Evolutionary conservation across 1,284 basidiomycete species (phyloP), one percentile per base, ranked within the genome.

Genomic region (Boletus mariae): DNA sequence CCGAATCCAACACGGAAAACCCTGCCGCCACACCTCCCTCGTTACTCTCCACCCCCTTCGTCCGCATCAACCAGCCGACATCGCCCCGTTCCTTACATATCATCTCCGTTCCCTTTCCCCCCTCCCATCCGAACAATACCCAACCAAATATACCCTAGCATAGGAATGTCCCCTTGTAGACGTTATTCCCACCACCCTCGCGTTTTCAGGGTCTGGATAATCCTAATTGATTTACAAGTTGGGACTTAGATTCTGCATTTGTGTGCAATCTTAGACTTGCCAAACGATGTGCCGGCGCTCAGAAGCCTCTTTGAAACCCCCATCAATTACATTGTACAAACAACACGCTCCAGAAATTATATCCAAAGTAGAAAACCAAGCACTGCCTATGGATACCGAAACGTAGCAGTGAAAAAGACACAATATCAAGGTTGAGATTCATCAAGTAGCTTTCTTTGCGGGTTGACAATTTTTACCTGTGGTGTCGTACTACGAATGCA

Each of bases 101-200:
- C 26, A 65, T 50, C 15, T 56, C 50, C 59, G 8, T 11, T 0
- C 53, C 56, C 8, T 63, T 9, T 8, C 6, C 45, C 23, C 9
- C 43, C 26, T 62, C 66, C 29, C 68, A 61, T 40, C 82, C 83
- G 67, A 97, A 98, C 54, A 99, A 70, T 2, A 84, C 80, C 74
- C 90, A 90, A 1, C 95, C 94, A 67, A 94, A 99, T 6, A 98
- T 20, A 20, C 17, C 17, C 17, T 20, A 20, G 17, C 17, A 20
- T 20, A 0, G 90, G 91, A 51, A 98, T 98, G 47, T 89, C 84
- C 4, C 74, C 71, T 90, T 87, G 74, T 98, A 99, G 25, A 98
- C 82, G 65, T 99, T 99, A 70, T 99, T 97, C 3, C 96, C 96
- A 0, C 97, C 96, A 5, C 97, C 96, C 75, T 99, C 93, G 17